phyloP scores from a whole-genome alignment of 1,139 yeast genomes.

The Keqinozyma sinolaborantium region DNA sequence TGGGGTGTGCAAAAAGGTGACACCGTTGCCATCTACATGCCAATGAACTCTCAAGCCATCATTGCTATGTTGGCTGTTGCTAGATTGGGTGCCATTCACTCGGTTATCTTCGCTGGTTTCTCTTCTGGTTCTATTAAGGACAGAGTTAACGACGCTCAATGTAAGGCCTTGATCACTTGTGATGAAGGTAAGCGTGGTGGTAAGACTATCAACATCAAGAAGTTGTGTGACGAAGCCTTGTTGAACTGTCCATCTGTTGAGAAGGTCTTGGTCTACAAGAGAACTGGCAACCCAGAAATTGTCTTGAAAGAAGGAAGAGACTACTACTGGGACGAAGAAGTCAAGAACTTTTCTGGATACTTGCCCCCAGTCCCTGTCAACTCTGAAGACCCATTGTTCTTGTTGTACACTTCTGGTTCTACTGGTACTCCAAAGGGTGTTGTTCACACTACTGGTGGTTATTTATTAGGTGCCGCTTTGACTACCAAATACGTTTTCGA shows the following conservation, averaged over 20 bases:
- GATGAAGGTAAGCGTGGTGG: conserved; percentile 98
- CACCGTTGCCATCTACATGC: conserved; percentile 93
- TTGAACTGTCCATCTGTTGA: conserved; percentile 73
- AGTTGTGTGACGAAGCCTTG: conserved; percentile 92
- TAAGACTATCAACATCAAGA: conserved; percentile 83
- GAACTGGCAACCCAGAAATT: conserved; percentile 71
- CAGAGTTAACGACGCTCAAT: conserved; percentile 84
- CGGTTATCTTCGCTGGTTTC: conserved; percentile 96
- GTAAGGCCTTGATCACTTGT: conserved; percentile 88
- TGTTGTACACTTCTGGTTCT: conserved; percentile 93
- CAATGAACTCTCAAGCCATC: conserved; percentile 96
- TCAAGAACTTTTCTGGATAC: conserved; percentile 77
- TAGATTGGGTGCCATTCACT: conserved; percentile 94
- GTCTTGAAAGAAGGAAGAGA: conserved; percentile 82
- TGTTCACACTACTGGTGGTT: conserved; percentile 93
- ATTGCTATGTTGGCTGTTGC: conserved; percentile 93
- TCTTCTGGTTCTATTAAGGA: conserved; percentile 91
- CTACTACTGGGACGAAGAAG: conserved; percentile 90
- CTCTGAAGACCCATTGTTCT: conserved; percentile 90
- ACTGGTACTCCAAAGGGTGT: conserved; percentile 99
- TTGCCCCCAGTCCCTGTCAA: conserved; percentile 84
- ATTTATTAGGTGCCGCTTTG: conserved; percentile 88
- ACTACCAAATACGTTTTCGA: conserved; percentile 94
- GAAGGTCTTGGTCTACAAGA: conserved; percentile 79
- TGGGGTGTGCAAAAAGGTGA: conserved; percentile 95